A percentile compares a stretch with the other conserved stretches of the same genome.
These are phyloP conservation scores for Penicillium sp. DNA, from an alignment of 2,329 filamentous ascomycete species.

Conservation along the genomic window DNA sequence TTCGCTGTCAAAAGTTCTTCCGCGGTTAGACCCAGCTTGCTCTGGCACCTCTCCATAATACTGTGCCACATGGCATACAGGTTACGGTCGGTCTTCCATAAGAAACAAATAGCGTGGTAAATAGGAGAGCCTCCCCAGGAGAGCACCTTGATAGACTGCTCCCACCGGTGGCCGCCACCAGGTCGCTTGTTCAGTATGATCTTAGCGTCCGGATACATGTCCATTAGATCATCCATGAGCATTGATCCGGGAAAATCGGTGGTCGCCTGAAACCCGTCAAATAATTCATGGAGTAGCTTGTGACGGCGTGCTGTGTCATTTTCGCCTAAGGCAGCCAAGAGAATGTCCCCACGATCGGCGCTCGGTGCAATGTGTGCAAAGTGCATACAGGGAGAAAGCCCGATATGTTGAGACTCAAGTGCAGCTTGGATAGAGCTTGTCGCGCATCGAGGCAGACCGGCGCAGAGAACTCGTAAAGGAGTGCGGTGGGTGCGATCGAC, in stretches of 20 bases:
- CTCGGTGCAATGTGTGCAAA: neutral
- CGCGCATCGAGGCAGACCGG: constrained; percentile 1
- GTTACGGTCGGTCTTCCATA: constrained; percentile 12
- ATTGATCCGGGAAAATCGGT: constrained; percentile 44
- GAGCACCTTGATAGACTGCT: constrained; percentile 10
- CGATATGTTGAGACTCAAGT: constrained; percentile 1
- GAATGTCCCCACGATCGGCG: neutral
- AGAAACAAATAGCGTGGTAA: constrained; percentile 1
- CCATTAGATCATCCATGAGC: constrained; percentile 46
- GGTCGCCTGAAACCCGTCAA: constrained; percentile 44
- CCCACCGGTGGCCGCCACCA: constrained; percentile 37
- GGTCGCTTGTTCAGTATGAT: constrained; percentile 45
- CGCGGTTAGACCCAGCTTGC: neutral
- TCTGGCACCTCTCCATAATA: neutral
- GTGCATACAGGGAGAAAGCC: constrained; percentile 1
- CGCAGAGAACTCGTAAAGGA: neutral
- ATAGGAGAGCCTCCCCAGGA: neutral
- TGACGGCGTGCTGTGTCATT: neutral
- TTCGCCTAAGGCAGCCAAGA: neutral
- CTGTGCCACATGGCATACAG: neutral
- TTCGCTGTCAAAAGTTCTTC: constrained; percentile 5
- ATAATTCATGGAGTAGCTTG: neutral
- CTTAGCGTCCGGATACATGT: constrained; percentile 49
- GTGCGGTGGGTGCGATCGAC: neutral
- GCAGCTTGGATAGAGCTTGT: constrained; percentile 3